These are phyloP conservation scores for Ceratocystis harringtonii DNA, from an alignment of 2,329 filamentous ascomycete species.

Conservation along the genomic window DNA sequence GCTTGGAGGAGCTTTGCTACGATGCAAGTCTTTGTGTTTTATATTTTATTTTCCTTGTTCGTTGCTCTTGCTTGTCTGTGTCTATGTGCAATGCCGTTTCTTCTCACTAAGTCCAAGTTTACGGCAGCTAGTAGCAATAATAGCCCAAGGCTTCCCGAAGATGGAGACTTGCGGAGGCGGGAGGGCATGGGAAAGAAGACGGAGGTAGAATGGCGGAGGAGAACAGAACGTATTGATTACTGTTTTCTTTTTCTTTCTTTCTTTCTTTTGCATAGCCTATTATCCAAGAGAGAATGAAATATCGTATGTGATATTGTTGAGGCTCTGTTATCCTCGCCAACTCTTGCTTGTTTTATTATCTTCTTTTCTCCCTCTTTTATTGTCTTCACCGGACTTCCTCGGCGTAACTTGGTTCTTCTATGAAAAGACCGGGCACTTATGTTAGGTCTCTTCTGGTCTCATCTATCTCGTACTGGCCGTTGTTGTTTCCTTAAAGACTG, in stretches of 20 bases:
- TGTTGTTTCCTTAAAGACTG: not conserved
- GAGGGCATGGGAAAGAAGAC: not conserved
- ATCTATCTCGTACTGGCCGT: not conserved
- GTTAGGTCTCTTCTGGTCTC: not conserved
- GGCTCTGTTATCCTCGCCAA: not conserved
- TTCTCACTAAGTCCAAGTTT: not conserved
- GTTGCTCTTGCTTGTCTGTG: not conserved
- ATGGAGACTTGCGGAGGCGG: not conserved
- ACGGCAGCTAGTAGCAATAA: not conserved
- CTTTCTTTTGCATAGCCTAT: not conserved
- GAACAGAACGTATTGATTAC: not conserved
- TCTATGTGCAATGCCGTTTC: not conserved
- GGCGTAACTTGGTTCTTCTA: not conserved
- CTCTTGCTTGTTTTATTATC: not conserved
- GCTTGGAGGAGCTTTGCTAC: not conserved
- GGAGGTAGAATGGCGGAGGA: not conserved
- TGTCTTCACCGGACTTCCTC: not conserved
- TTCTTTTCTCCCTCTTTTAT: not conserved
- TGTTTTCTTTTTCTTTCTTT: not conserved
- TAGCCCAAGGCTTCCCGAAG: not conserved
- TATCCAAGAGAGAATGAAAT: not conserved
- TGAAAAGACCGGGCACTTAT: slow-evolving; percentile 3
- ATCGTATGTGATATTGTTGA: not conserved
- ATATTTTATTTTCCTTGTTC: not conserved
- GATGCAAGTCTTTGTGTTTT: slow-evolving; percentile 1